phyloP scores from a whole-genome alignment of 306 rosid species.

The Senna tora region DNA sequence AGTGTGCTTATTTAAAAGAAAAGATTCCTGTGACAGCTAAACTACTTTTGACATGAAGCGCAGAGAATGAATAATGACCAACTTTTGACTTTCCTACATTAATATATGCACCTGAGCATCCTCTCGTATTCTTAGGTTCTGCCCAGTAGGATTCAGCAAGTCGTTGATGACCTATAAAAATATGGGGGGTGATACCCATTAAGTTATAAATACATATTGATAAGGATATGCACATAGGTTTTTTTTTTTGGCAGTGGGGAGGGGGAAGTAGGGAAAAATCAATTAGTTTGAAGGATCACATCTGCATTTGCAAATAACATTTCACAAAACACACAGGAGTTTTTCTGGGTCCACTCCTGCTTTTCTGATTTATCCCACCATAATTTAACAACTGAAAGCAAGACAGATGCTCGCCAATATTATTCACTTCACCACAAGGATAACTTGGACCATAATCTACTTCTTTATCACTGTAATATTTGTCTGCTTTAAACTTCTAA shows the following conservation, averaged over 20 bases:
- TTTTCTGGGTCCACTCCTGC: background rate
- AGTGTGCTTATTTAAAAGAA: slow-evolving; percentile 3
- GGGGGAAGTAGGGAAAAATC: background rate
- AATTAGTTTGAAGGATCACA: background rate
- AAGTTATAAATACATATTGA: slow-evolving; percentile 1
- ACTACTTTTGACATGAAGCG: slow-evolving; percentile 11
- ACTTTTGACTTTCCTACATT: slow-evolving; percentile 24
- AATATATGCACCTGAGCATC: slow-evolving; percentile 74
- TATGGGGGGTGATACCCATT: background rate
- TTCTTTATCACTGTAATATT: slow-evolving; percentile 2
- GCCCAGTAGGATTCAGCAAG: slow-evolving; percentile 81
- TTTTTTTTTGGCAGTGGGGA: no score
- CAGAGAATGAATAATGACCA: slow-evolving; percentile 26
- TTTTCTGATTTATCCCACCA: background rate
- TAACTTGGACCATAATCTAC: background rate
- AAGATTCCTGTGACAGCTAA: slow-evolving; percentile 8
- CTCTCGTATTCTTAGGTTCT: slow-evolving; percentile 83
- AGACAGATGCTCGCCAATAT: background rate
- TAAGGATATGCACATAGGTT: slow-evolving; percentile 3
- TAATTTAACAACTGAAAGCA: slow-evolving; percentile 13
- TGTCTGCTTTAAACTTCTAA: slow-evolving; percentile 9
- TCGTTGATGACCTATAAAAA: slow-evolving; percentile 78
- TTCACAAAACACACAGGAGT: background rate
- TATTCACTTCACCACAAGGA: slow-evolving; percentile 13
- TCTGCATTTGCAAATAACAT: slow-evolving; percentile 3